These are phyloP conservation scores for Lodderomyces margitis DNA, from an alignment of 1,139 yeast genomes.

Conservation along the genomic window DNA sequence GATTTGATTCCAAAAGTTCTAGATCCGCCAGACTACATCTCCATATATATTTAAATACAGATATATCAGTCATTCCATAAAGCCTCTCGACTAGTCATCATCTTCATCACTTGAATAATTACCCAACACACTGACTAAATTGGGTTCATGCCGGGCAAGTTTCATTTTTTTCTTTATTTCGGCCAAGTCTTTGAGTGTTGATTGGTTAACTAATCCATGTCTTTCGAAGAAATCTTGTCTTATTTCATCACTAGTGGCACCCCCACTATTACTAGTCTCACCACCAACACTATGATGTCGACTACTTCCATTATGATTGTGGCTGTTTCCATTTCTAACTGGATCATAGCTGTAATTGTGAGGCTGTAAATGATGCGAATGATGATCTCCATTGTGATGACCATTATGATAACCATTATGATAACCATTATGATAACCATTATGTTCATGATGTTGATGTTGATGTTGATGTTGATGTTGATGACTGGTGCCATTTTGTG, in stretches of 20 bases:
- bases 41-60: background rate
- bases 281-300: background rate
- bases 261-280: background rate
- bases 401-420: too few species aligned
- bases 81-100: constrained; percentile 15
- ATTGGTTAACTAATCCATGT: constrained; percentile 10
- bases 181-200: constrained; percentile 13
- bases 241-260: constrained; percentile 2
- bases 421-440: too few species aligned
- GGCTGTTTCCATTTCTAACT: background rate
- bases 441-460: background rate
- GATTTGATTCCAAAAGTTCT: background rate
- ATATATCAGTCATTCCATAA: too few species aligned
- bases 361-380: background rate
- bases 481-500: background rate
- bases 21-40: background rate
- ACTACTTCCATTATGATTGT: background rate
- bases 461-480: background rate
- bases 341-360: background rate
- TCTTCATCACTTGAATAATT: constrained; percentile 31
- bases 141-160: constrained; percentile 7
- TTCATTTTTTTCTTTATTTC: constrained; percentile 9
- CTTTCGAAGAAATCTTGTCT: constrained; percentile 1
- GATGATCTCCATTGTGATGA: too few species aligned
- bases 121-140: constrained; percentile 13